A percentile compares a stretch with the other conserved stretches of the same genome.
phyloP scores from a whole-genome alignment of 441 rosid species.

The Gossypium gossypioides region DNA sequence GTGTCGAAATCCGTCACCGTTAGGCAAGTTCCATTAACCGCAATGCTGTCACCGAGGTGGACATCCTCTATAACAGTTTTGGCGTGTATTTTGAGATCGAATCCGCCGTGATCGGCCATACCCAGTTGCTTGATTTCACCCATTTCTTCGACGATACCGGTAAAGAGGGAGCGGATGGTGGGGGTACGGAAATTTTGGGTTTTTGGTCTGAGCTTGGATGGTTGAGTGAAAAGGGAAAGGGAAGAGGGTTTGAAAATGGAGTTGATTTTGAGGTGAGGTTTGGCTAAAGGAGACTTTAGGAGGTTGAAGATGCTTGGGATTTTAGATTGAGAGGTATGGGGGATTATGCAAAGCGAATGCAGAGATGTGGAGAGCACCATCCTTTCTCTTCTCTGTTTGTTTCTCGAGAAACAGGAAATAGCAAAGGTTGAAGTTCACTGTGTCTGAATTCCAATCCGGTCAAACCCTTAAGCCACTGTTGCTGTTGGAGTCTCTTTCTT shows the following conservation, averaged over 20 bases:
- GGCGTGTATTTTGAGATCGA: conserved; percentile 49
- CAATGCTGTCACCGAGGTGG: conserved; percentile 71
- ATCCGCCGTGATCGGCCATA: conserved; percentile 41
- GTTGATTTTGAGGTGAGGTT: conserved; percentile 14
- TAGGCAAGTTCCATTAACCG: conserved; percentile 79
- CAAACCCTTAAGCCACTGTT: background rate
- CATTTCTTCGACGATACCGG: conserved; percentile 79
- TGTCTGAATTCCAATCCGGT: background rate
- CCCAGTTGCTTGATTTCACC: conserved; percentile 55
- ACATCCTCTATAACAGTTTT: conserved; percentile 51
- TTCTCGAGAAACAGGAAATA: background rate
- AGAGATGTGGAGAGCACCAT: conserved; percentile 29
- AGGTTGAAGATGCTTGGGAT: conserved; percentile 3
- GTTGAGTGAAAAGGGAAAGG: conserved; percentile 18
- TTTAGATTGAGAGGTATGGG: conserved; percentile 15
- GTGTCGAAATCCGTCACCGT: conserved; percentile 59
- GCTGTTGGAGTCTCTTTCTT: background rate
- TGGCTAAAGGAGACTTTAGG: background rate
- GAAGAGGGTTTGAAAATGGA: conserved; percentile 17
- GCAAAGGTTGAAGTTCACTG: background rate
- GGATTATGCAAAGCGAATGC: conserved; percentile 13
- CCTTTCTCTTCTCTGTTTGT: background rate
- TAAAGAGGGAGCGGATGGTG: conserved; percentile 48
- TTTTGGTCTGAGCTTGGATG: conserved; percentile 15
- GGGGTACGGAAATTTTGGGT: conserved; percentile 14